phyloP scores from a whole-genome alignment of 257 asterid species.

The Solanum piurae region DNA sequence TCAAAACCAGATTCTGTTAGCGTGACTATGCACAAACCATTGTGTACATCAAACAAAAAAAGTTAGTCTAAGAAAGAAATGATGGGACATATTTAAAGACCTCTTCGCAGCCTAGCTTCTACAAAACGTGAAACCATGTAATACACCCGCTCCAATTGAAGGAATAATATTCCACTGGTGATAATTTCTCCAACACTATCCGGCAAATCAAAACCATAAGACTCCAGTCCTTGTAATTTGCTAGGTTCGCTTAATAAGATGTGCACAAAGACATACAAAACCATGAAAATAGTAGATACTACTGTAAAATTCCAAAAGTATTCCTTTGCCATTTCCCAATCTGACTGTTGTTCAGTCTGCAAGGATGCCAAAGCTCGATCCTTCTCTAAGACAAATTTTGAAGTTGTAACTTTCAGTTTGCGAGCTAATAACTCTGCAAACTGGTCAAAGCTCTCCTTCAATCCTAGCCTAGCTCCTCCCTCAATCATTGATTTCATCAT shows the following conservation, averaged over 20 bases:
- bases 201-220: constrained; percentile 69
- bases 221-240: constrained; percentile 53
- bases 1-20: not conserved
- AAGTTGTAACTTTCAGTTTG: constrained; percentile 22
- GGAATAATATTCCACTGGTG: constrained; percentile 41
- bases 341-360: constrained; percentile 43
- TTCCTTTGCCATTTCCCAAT: constrained; percentile 29
- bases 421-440: constrained; percentile 45
- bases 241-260: constrained; percentile 38
- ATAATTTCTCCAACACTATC: constrained; percentile 81
- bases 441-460: constrained; percentile 71
- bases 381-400: constrained; percentile 29
- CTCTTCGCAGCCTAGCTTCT: constrained; percentile 61
- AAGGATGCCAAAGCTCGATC: constrained; percentile 42
- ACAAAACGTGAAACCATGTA: constrained; percentile 65
- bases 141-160: constrained; percentile 60
- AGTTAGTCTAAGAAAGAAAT: not conserved
- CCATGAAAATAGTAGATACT: constrained; percentile 41
- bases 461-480: constrained; percentile 66
- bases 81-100: constrained; percentile 10
- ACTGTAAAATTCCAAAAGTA: constrained; percentile 71
- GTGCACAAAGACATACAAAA: constrained; percentile 42
- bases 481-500: constrained; percentile 84
- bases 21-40: not conserved
- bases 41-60: not conserved